Conservation (phyloP, 768 basidiomycete species). For the Tulasnella sp. region DNA sequence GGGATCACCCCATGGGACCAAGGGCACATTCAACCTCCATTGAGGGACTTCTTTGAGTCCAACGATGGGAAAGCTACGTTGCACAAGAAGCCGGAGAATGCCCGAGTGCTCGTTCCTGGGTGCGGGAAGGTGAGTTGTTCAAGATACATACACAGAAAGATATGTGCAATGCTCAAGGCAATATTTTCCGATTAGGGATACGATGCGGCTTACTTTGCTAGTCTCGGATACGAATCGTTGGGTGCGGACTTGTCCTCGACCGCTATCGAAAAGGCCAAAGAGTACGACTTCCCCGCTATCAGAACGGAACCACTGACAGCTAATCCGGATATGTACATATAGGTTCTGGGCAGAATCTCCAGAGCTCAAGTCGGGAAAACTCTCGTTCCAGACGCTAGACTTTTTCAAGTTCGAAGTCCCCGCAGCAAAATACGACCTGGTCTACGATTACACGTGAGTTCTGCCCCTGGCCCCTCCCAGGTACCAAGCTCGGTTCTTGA, state of each 20-base stretch:
- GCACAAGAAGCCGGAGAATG: slow-evolving; percentile 39
- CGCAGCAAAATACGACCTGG: slow-evolving; percentile 41
- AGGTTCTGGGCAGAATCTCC: slow-evolving; percentile 6
- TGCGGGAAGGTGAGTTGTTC: slow-evolving; percentile 47
- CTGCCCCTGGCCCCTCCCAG: neutral
- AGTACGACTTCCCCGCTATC: too few relatives aligned
- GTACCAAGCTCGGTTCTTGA: neutral
- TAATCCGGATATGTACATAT: neutral
- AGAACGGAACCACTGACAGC: neutral
- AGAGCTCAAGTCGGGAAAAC: slow-evolving; percentile 19
- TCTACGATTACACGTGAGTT: slow-evolving; percentile 57
- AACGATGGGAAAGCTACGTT: slow-evolving; percentile 32
- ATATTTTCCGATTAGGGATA: too few relatives aligned
- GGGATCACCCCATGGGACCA: slow-evolving; percentile 57
- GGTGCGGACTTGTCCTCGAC: slow-evolving; percentile 53
- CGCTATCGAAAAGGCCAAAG: slow-evolving; percentile 43
- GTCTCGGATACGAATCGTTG: slow-evolving; percentile 41
- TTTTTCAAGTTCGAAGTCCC: slow-evolving; percentile 46
- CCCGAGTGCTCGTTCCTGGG: slow-evolving; percentile 46
- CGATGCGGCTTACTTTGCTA: slow-evolving; percentile 50
- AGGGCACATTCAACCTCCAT: slow-evolving; percentile 48
- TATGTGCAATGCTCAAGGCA: too few relatives aligned
- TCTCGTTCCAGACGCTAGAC: slow-evolving; percentile 32
- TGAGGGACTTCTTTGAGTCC: slow-evolving; percentile 34
- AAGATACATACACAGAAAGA: too few relatives aligned